Conservation (phyloP, 768 basidiomycete species). For the Artomyces pyxidatus region DNA sequence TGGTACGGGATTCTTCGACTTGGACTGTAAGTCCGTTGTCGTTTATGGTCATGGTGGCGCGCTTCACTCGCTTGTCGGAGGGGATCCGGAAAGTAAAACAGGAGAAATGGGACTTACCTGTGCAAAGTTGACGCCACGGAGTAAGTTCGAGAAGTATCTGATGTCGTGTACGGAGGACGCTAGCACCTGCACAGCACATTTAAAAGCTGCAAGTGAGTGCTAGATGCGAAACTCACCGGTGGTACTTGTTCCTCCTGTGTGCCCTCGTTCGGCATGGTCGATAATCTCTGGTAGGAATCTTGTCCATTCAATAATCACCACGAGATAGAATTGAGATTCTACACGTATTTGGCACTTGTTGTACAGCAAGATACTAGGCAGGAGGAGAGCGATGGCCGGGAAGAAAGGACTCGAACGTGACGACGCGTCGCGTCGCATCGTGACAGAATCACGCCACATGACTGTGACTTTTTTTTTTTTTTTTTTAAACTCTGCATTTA, state of each 20-base stretch:
- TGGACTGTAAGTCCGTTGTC: slow-evolving; percentile 63
- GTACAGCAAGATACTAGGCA: too few relatives aligned
- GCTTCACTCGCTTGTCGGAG: slow-evolving; percentile 30
- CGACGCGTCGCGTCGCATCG: not conserved
- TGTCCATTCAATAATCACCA: not conserved
- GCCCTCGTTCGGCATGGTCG: not conserved
- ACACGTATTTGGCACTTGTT: too few relatives aligned
- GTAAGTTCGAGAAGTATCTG: slow-evolving; percentile 65
- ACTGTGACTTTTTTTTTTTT: too few relatives aligned
- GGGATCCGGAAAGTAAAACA: not conserved
- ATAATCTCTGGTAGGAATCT: not conserved
- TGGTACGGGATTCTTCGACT: slow-evolving; percentile 78
- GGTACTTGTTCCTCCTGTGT: not conserved
- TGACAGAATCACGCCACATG: not conserved
- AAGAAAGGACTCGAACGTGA: too few relatives aligned
- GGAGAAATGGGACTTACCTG: slow-evolving; percentile 43
- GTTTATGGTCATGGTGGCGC: slow-evolving; percentile 68
- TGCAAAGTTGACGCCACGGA: slow-evolving; percentile 76
- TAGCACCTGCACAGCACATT: slow-evolving; percentile 36
- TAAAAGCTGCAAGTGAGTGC: not conserved
- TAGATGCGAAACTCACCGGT: not conserved
- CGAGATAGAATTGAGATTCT: not conserved
- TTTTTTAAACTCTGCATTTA: too few relatives aligned
- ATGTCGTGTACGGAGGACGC: slow-evolving; percentile 74
- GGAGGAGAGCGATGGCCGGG: too few relatives aligned